Base-by-base conservation (phyloP, 75 land plant species). In the Isoetes taiwanensis region DNA sequence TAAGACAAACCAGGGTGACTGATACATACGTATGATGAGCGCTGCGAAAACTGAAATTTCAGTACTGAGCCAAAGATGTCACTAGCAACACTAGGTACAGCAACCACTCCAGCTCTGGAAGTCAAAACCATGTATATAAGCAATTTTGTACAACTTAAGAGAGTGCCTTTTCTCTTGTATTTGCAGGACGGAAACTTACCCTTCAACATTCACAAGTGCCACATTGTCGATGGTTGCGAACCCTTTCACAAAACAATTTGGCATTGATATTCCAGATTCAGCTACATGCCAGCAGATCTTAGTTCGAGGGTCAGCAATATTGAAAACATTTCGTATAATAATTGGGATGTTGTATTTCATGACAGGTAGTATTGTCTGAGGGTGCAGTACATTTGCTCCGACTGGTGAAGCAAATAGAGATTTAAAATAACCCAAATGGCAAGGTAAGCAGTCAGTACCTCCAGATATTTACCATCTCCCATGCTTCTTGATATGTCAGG, bases 101-200 rank as follows among this genome's bases (percentile, higher is more conserved):
- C 97, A 66, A 88, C 97, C 97, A 91, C 86, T 58, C 97, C 97
- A 70, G 97, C 86, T 56, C 97, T 91, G 76, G 42, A 81, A 43
- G 32, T 14, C 9, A 37, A 37, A 37, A 14, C 38, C 38, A 37
- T 14, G 38, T 37, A 9, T 37, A 37, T 9, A 9, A 37, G 38
- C 38, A 9, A 37, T 9, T 14, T 9, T 9, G n/a, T n/a, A n/a
- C n/a, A n/a, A n/a, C n/a, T n/a, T 29, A 20, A 10, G 50, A 9
- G 16, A 57, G n/a, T 59, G 1, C 25, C n/a, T n/a, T n/a, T n/a
- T n/a, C n/a, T n/a, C n/a, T n/a, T n/a, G n/a, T n/a, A n/a, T n/a
- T n/a, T n/a, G n/a, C n/a, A n/a, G n/a, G n/a, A n/a, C n/a, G n/a
- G n/a, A n/a, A n/a, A n/a, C 73, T 66, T 63, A 91, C 97, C 97